Conservation (phyloP, 805 yeast species). For the Nakazawaea populi region DNA sequence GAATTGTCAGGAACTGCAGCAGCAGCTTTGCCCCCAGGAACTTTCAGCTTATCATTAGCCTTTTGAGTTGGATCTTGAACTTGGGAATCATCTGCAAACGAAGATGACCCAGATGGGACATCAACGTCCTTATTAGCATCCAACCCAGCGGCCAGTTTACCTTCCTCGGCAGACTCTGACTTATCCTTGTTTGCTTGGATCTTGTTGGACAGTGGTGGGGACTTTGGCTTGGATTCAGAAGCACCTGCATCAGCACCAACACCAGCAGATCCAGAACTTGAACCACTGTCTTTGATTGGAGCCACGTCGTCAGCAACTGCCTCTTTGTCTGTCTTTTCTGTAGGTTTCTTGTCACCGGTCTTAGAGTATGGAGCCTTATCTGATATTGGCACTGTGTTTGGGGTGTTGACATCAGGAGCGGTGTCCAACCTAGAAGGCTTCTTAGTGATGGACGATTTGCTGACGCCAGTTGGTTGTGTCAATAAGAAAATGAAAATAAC, state of each 20-base stretch:
- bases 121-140: constrained; percentile 6
- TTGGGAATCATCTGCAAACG: constrained; percentile 18
- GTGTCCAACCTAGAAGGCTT: constrained; percentile 12
- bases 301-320: not conserved
- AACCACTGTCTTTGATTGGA: not conserved
- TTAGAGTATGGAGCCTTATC: constrained; percentile 14
- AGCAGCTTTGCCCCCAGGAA: not conserved
- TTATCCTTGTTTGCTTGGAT: constrained; percentile 8
- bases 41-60: not conserved
- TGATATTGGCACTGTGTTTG: constrained; percentile 12
- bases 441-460: constrained; percentile 21
- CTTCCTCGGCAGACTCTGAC: constrained; percentile 10
- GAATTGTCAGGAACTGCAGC: constrained; percentile 4
- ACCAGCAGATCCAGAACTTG: not conserved
- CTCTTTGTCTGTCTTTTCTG: not conserved
- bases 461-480: constrained; percentile 33
- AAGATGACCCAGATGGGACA: constrained; percentile 17
- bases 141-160: constrained; percentile 5
- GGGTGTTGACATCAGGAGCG: constrained; percentile 3
- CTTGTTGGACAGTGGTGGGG: not conserved
- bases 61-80: constrained; percentile 5
- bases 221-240: constrained; percentile 1
- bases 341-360: constrained; percentile 9
- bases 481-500: constrained; percentile 45
- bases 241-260: constrained; percentile 6